Evolutionary conservation across 116 monocot genomes (phyloP), one percentile per base, ranked within the genome.

Genomic region (Phalaenopsis hybrid): DNA sequence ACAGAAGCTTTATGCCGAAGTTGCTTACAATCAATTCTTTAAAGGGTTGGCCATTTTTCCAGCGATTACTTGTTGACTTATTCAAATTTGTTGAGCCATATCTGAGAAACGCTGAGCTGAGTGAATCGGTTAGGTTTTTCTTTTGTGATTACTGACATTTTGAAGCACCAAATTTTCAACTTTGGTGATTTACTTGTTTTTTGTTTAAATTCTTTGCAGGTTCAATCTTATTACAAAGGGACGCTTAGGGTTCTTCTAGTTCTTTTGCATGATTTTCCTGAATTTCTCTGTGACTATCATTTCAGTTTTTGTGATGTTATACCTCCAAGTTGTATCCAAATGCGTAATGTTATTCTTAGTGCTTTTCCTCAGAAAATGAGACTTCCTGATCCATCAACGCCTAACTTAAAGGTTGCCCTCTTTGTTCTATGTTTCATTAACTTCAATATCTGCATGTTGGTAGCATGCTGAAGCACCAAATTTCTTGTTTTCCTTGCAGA

Each of bases 301-400:
- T 98, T 98, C 83, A 92, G 98, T 81, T 98, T 98, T 43, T 98
- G 98, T 86, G 98, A 98, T 85, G 98, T 95, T 51, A 98, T 98
- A 57, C 98, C 98, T 77, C 84, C 98, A 37, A 95, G 89, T 80
- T 98, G 98, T 79, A 93, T 98, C 72, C 95, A 98, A 72, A 92
- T 98, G 95, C 90, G 98, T 8, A 98, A 98, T 87, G 89, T 98
- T 72, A 95, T 98, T 76, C 95, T 98, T 49, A 98, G 98, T 91
- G 98, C 98, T n/a, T 98, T 98, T 87, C 98, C 98, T 8, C 91
- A 88, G 1, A 93, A 98, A 67, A 98, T 98, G 98, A 94, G 95
- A 55, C 89, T 98, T 76, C 98, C 98, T 75, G 95, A 98, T 86
- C 95, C 98, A 9, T 98, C 93, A 13, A 98, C 95, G 41, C 95